Base-by-base conservation (phyloP, 345 rosid genomes). In the Populus tremula region DNA sequence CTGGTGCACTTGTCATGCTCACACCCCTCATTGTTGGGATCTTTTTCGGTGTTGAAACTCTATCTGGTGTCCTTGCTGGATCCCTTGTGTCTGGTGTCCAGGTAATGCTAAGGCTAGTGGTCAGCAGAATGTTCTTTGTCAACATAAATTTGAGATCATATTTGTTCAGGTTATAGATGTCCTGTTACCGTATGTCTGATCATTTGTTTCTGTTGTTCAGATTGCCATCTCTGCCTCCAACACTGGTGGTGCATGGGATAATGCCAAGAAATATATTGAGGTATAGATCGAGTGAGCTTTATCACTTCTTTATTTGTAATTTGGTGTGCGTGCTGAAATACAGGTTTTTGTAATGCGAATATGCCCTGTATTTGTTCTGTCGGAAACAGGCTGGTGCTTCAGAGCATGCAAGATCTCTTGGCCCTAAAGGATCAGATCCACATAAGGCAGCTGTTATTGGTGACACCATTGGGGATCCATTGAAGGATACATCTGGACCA, bases 201-300 rank as follows among this genome's bases (percentile, higher is more conserved):
- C 5, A 38, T 4, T 54, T 65, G 3, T 38, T 16, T 27, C 25
- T 50, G 17, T 23, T 18, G n/a, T 73, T 20, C 86, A 95, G 98
- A 82, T 95, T 77, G 97, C 98, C 70, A 92, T 93, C 77, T 95
- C 97, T 72, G 96, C 98, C 33, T 95, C 99, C n/a, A 95, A 95
- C 91, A 95, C 98, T 36, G 98, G 97, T 69, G 99, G 98, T 20
- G 98, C 99, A 18, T 95, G 99, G 99, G 98, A 95, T 76, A 95
- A 95, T 71, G 99, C 98, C 87, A 95, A 95, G 93, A 95, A 95
- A 86, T 95, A 95, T 84, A 95, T 95, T 6, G 98, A 95, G 98
- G 99, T 93, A 88, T 23, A 10, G 29, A 23, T 59, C 12, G 25
- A n/a, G 29, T 0, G 6, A 25, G 16, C 64, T 6, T 2, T 12